Evolutionary conservation across 106 monocot genomes (phyloP), one percentile per base, ranked within the genome.

Genomic region (Apostasia shenzhenica): DNA sequence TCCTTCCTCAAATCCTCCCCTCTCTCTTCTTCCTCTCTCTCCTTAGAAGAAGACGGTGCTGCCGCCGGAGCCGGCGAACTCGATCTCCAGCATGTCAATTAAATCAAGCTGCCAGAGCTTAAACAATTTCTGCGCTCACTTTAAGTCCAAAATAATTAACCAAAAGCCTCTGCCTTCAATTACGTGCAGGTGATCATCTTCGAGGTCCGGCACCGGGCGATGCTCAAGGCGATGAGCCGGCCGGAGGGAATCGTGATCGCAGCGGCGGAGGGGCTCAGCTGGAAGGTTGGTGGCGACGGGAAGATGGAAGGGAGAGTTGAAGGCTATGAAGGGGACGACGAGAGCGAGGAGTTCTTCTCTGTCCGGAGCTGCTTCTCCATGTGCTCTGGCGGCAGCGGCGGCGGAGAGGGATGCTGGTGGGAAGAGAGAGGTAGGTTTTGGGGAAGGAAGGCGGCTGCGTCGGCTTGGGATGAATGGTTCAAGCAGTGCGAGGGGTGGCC

Each of bases 401-500:
- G 50, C 3, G 39, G 52, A 41, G 57, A 42, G 26, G 44, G 37
- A n/a, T 12, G 45, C 5, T 45, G 64, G 64, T 45, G 64, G 61
- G 42, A 43, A 11, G 42, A 54, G 39, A 0, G 7, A 41, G 44
- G 51, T 6, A 37, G 39, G 3, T 57, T 57, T 47, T 59, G 58
- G 48, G 26, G 53, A 71, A 60, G 48, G 45, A 2, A 6, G 8
- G 44, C n/a, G 63, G 60, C 59, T 45, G 51, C 53, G 13, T 74
- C 70, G n/a, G 47, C 72, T 13, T 69, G 76, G 65, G 83, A 92
- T 44, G 85, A 88, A 73, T 76, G 85, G 54, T 68, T 85, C 62
- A 9, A 41, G 1, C 63, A 85, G 50, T 92, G 84, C 43, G 81
- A 92, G 11, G 92, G 92, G 42, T 92, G 92, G 92, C 92, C 92